Evolutionary conservation across 164 flowering plant genomes (phyloP).

Genomic region (Malania oleifera): DNA sequence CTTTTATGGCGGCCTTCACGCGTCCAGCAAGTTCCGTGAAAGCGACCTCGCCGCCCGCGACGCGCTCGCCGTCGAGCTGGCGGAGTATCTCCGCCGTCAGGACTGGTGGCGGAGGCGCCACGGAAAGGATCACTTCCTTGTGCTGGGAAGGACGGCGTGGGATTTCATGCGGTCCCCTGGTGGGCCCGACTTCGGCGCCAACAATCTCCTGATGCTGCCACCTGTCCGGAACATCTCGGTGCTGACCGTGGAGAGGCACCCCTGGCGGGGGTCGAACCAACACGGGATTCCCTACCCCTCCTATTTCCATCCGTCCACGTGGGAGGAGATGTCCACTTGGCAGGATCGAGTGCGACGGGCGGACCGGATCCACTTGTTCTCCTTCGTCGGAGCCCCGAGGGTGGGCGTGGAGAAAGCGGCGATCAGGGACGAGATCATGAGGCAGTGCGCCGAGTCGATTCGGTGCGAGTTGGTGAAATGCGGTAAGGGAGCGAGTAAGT

Average conservation of each 20-base stretch:
- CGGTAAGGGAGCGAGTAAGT: conserved; percentile 21
- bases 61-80: conserved; percentile 32
- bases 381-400: conserved; percentile 52
- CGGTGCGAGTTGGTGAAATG: conserved; percentile 39
- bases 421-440: conserved; percentile 39
- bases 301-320: conserved; percentile 50
- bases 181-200: conserved; percentile 50
- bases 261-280: conserved; percentile 49
- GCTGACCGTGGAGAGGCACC: conserved; percentile 59
- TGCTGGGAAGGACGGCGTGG: conserved; percentile 61
- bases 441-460: conserved; percentile 41
- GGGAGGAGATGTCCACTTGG: conserved; percentile 36
- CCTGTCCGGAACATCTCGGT: conserved; percentile 49
- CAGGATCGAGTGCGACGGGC: conserved; percentile 21
- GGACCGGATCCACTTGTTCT: conserved; percentile 36
- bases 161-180: conserved; percentile 45
- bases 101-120: conserved; percentile 29
- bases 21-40: conserved; percentile 34
- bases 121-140: conserved; percentile 57
- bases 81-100: conserved; percentile 24
- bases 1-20: conserved; percentile 40
- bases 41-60: conserved; percentile 26
- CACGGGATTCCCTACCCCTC: conserved; percentile 63
- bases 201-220: conserved; percentile 27
- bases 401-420: conserved; percentile 45